Conservation (phyloP, 2,329 filamentous ascomycete species). For the Exutisphaerella laricina region DNA sequence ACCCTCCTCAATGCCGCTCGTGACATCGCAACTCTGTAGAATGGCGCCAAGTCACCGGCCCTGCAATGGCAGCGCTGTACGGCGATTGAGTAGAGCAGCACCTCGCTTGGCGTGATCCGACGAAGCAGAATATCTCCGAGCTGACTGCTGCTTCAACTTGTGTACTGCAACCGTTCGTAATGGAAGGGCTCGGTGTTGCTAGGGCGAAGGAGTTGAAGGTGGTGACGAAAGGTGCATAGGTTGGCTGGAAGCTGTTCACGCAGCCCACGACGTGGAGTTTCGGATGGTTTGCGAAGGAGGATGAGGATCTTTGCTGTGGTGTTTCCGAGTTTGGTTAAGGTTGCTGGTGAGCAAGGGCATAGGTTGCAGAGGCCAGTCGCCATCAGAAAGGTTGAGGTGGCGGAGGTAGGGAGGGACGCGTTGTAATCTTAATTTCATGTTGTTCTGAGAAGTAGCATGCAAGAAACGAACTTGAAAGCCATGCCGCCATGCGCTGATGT, state of each 20-base stretch:
- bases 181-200: conserved; percentile 12
- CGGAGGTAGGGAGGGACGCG: conserved; percentile 5
- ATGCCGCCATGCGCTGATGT: too few relatives aligned
- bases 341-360: conserved; percentile 14
- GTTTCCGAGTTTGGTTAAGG: conserved; percentile 18
- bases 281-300: conserved; percentile 15
- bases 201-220: conserved; percentile 15
- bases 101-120: conserved; percentile 7
- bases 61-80: conserved; percentile 14
- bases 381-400: conserved; percentile 10
- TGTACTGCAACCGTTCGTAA: conserved; percentile 14
- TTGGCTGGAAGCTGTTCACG: conserved; percentile 18
- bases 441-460: too few relatives aligned
- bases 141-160: conserved; percentile 9
- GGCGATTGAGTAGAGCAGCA: conserved; percentile 4
- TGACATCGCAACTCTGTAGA: not conserved
- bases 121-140: conserved; percentile 11
- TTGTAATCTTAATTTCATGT: too few relatives aligned
- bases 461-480: too few relatives aligned
- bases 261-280: conserved; percentile 19
- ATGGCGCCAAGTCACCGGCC: not conserved
- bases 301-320: conserved; percentile 11
- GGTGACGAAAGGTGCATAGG: conserved; percentile 13
- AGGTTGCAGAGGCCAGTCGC: conserved; percentile 13
- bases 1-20: not conserved